Evolutionary conservation across 139 green algal genomes (phyloP), one percentile per base, ranked within the genome.

Genomic region (Chlorella sp.): DNA sequence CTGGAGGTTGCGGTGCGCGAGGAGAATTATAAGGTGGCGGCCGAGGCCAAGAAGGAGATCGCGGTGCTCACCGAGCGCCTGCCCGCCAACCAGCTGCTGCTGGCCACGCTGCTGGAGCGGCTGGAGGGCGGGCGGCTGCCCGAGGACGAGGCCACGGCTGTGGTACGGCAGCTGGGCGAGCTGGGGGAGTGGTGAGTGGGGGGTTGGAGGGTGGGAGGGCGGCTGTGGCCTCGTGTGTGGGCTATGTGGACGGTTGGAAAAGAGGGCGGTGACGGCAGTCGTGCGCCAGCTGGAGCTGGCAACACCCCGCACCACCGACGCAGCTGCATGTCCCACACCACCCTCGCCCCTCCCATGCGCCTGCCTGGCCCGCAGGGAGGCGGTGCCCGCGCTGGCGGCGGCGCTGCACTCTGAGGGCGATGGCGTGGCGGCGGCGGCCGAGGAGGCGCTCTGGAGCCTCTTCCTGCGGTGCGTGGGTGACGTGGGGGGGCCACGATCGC

Each of bases 381-480:
- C 80, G 19, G n/a, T 90, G 1, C 76, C 90, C 22, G 86, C 88
- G 24, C 82, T 95, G 48, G 86, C 87, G 0, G 36, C 67, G 4
- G 79, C 58, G 60, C 84, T 95, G 68, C 77, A 83, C 30, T 60
- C 13, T 60, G 77, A 83, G 40, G 46, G 67, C 20, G 80, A 90
- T 8, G 40, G 70, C n/a, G 41, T 93, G 41, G 41, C 77, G 36
- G 86, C 88, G 3, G 84, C 79, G 1, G 88, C 87, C 14, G 72
- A 90, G 40, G 70, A 81, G 28, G 88, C 91, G 19, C 88, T 94
- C 80, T 94, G 91, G 92, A 62, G 65, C 14, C 80, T 92, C 24
- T 92, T 90, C 78, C 92, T 93, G 90, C 60, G 73, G 70, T 54
- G 40, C 34, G 70, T 16, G 20, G 36, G 46, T 11, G 46, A 11